Base-by-base conservation (phyloP, 2,329 filamentous ascomycete species). In the Dactylellina cionopaga region DNA sequence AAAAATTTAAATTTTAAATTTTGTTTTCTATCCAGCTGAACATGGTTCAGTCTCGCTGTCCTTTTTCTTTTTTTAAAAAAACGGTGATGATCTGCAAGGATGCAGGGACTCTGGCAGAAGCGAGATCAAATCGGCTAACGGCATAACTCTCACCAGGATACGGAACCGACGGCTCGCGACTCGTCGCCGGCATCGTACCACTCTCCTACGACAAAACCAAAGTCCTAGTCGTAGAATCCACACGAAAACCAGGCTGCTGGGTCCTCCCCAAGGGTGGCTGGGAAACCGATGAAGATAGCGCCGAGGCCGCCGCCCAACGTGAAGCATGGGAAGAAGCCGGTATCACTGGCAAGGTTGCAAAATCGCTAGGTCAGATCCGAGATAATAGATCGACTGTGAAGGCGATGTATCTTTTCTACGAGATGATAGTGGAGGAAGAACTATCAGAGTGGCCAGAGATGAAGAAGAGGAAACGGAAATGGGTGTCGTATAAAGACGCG, bases 251-350 rank as follows among this genome's bases (percentile, higher is more conserved):
- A 80, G 92, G 91, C 78, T 75, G 76, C 58, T 99, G 95, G 95
- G 95, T 99, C 43, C 85, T 99, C 69, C 95, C 95, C 72, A 99
- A 99, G 81, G 95, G 95, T 79, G 95, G 95, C 72, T 99, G 95
- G 93, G 95, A 99, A 81, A 90, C 88, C 31, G 95, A 99, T 81
- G 95, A 99, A 82, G 87, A 89, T 74, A 95, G 91, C 75, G 88
- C 90, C 74, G 87, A 94, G 80, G 91, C 95, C 65, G 95, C 95
- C 63, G 82, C 90, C 84, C 84, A 59, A 46, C 85, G 95, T 76
- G 95, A 99, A 81, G 95, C 95, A 73, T 98, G 95, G 95, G 95
- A 98, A 83, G 95, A 98, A 83, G 95, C 93, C 41, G 95, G 95
- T 78, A 96, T 98, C 78, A 85, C 90, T 77, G 91, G 94, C 81